Conservation (phyloP, 2,329 filamentous ascomycete species). For the Botryotinia globosa region DNA sequence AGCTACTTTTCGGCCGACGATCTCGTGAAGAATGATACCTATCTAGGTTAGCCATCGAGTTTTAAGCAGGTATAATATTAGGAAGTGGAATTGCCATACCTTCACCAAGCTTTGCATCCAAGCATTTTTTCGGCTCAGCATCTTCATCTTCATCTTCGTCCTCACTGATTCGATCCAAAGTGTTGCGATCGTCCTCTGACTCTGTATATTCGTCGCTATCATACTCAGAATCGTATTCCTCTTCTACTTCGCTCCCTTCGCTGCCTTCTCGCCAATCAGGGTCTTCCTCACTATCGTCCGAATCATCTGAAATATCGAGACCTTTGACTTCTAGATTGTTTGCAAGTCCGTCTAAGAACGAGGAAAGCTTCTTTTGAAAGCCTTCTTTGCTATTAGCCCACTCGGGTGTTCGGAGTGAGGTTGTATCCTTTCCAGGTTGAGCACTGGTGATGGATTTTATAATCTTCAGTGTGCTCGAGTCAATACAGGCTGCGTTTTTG, state of each 20-base stretch:
- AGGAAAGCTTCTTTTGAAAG: conserved; percentile 3
- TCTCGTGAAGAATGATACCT: conserved; percentile 21
- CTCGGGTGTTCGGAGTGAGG: background rate
- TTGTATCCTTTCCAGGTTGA: background rate
- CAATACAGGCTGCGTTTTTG: conserved; percentile 3
- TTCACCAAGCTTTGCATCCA: conserved; percentile 19
- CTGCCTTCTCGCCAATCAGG: background rate
- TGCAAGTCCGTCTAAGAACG: background rate
- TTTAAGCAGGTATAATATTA: background rate
- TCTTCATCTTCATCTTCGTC: conserved; percentile 9
- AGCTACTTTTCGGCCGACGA: conserved; percentile 19
- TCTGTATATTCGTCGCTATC: conserved; percentile 8
- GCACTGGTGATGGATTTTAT: conserved; percentile 1
- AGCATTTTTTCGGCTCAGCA: conserved; percentile 9
- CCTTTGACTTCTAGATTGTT: background rate
- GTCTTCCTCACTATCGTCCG: background rate
- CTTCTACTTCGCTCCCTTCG: background rate
- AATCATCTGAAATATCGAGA: background rate
- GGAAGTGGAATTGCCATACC: background rate
- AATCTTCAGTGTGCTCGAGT: background rate
- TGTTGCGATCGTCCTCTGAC: conserved; percentile 13
- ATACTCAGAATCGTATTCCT: conserved; percentile 14
- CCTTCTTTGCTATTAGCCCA: conserved; percentile 10
- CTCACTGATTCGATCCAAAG: conserved; percentile 11
- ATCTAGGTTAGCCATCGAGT: background rate